These are phyloP conservation scores for Pleurozium schreberi DNA, from an alignment of 225 moss, liverwort and hornwort species.

Conservation along the genomic window DNA sequence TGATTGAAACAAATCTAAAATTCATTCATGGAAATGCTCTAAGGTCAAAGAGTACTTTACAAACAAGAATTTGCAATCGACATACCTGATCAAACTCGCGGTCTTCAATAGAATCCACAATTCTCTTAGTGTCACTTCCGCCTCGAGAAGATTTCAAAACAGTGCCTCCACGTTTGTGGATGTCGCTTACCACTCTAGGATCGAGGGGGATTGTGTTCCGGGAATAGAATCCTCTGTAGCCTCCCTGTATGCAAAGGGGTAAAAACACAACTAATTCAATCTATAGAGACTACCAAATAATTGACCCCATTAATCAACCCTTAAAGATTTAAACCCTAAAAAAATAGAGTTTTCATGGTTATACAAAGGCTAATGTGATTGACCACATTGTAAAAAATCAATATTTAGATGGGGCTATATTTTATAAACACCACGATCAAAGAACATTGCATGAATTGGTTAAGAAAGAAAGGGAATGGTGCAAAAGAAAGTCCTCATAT, in stretches of 20 bases:
- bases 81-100: constrained; percentile 55
- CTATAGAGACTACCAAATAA: not conserved
- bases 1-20: not conserved
- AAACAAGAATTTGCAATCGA: not conserved
- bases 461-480: not conserved
- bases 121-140: constrained; percentile 46
- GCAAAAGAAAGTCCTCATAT: not conserved
- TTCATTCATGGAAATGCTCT: not conserved
- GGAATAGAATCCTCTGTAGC: constrained; percentile 62
- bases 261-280: not conserved
- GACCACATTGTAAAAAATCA: not conserved
- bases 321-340: too few relatives aligned
- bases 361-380: not conserved
- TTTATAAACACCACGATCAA: not conserved
- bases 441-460: not conserved
- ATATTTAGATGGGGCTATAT: not conserved
- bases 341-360: not conserved
- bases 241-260: constrained; percentile 16
- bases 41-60: not conserved
- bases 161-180: constrained; percentile 72
- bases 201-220: constrained; percentile 35
- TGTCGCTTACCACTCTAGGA: constrained; percentile 46
- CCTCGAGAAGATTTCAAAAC: constrained; percentile 61
- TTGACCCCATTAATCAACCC: not conserved
- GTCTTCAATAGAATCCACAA: constrained; percentile 64